phyloP scores from a whole-genome alignment of 768 basidiomycete species.

The Podaxis pistillaris region DNA sequence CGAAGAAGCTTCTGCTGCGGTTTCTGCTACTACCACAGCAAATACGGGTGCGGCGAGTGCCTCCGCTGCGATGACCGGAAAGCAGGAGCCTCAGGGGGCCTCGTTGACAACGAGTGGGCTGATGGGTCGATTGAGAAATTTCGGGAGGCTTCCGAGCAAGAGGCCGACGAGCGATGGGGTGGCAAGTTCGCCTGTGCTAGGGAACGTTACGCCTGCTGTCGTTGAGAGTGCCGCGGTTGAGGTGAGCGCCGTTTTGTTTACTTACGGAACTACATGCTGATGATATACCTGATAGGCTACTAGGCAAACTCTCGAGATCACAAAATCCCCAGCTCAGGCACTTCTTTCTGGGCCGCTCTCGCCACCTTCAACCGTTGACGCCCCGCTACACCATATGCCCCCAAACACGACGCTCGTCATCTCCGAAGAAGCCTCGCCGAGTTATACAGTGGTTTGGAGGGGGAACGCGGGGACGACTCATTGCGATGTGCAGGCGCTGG shows the following conservation, averaged over 20 bases:
- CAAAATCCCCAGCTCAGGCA: conserved; percentile 51
- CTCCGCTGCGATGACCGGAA: background rate
- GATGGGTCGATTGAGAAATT: conserved; percentile 77
- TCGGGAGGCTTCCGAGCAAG: conserved; percentile 59
- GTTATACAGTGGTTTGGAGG: conserved; percentile 77
- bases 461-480: conserved; percentile 58
- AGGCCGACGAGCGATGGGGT: conserved; percentile 32
- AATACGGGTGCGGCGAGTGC: background rate
- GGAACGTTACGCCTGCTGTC: conserved; percentile 21
- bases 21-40: conserved; percentile 8
- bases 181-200: conserved; percentile 26
- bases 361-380: conserved; percentile 72
- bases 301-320: conserved; percentile 20
- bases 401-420: conserved; percentile 67
- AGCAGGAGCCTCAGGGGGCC: conserved; percentile 36
- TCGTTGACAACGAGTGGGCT: conserved; percentile 59
- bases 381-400: conserved; percentile 63
- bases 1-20: conserved; percentile 17
- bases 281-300: conserved; percentile 16
- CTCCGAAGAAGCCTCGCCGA: conserved; percentile 74
- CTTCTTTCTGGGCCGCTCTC: conserved; percentile 54
- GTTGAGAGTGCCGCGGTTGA: conserved; percentile 24
- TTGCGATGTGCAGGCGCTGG: conserved; percentile 47
- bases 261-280: conserved; percentile 11
- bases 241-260: conserved; percentile 21